A percentile compares a stretch with the other conserved stretches of the same genome.
Conservation (phyloP, 1,284 basidiomycete genomes). For the Ceratorhiza oryzae-sativae region DNA sequence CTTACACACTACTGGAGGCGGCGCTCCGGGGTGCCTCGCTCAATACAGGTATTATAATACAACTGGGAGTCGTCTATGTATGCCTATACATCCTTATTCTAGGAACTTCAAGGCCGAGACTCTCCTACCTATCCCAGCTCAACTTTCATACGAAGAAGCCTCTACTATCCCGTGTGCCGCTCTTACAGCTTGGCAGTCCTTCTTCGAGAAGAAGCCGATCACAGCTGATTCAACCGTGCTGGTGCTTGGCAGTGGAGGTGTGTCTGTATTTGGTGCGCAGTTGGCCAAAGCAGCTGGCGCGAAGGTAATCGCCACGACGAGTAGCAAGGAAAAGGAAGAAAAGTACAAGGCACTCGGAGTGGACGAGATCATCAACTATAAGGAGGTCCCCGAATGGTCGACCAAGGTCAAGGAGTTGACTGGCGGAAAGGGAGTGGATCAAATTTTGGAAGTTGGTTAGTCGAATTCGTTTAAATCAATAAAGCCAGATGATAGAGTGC, state of each 20-base stretch:
- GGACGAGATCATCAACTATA: conserved; percentile 65
- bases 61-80: too few relatives aligned
- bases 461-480: neutral
- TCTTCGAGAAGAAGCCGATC: conserved; percentile 55
- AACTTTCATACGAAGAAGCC: conserved; percentile 44
- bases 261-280: conserved; percentile 62
- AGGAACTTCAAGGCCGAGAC: conserved; percentile 42
- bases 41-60: conserved; percentile 60
- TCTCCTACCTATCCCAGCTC: neutral
- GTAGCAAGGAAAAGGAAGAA: conserved; percentile 65
- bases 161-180: conserved; percentile 56
- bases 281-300: conserved; percentile 65
- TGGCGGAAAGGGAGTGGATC: conserved; percentile 15
- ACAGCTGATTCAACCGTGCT: conserved; percentile 60
- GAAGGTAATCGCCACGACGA: conserved; percentile 66
- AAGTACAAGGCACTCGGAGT: conserved; percentile 58
- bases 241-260: conserved; percentile 68
- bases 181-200: conserved; percentile 60
- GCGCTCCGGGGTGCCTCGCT: conserved; percentile 7
- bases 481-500: neutral
- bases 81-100: conserved; percentile 46
- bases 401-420: conserved; percentile 57
- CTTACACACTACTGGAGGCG: neutral
- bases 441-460: conserved; percentile 25
- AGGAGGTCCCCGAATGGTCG: conserved; percentile 62